Evolutionary conservation across 2,329 filamentous ascomycete species (phyloP).

Genomic region (Aspergillus pseudotamarii): DNA sequence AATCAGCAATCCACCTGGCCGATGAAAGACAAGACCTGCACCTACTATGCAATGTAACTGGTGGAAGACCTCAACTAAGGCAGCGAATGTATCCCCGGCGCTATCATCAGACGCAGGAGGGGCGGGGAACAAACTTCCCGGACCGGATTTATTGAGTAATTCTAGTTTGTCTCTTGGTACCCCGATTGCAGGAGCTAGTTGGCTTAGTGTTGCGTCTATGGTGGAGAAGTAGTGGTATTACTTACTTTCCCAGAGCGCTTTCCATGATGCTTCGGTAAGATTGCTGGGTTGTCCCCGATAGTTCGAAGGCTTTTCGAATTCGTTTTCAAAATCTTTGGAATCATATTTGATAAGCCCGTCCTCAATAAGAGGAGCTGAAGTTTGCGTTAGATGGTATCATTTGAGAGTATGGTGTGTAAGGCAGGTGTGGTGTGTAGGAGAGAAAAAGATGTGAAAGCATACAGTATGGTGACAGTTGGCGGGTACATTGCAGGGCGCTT

Average conservation of each 20-base stretch:
- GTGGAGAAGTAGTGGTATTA: not conserved
- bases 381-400: not conserved
- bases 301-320: not conserved
- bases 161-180: not conserved
- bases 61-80: not conserved
- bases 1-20: not conserved
- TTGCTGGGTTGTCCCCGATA: not conserved
- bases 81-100: not conserved
- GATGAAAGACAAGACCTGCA: not conserved
- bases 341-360: not conserved
- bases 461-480: not conserved
- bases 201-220: not conserved
- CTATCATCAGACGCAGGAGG: not conserved
- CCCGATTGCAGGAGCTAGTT: not conserved
- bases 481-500: not conserved
- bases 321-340: not conserved
- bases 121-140: not conserved
- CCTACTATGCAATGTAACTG: not conserved
- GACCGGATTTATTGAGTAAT: not conserved
- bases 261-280: not conserved
- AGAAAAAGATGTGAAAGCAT: not conserved
- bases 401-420: not conserved
- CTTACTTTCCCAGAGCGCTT: not conserved
- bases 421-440: not conserved
- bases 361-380: not conserved